phyloP scores from a whole-genome alignment of 2,329 filamentous ascomycete species.

The Trichoderma cornu-damae region DNA sequence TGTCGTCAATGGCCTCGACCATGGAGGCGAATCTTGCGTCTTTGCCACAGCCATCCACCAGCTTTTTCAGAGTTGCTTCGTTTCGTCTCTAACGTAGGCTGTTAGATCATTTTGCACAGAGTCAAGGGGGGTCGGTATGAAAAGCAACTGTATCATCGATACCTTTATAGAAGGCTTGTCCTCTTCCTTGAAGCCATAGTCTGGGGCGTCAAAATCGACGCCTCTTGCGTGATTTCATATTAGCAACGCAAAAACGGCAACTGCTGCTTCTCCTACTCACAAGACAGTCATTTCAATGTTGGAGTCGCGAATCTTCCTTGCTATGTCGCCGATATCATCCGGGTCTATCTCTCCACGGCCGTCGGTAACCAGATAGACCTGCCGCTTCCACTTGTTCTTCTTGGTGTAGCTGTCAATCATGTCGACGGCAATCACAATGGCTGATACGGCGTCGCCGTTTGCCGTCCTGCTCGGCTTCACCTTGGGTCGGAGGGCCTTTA shows the following conservation, averaged over 20 bases:
- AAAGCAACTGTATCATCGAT: neutral
- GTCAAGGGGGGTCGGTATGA: no score
- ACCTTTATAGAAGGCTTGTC: constrained; percentile 70
- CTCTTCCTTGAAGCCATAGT: constrained; percentile 90
- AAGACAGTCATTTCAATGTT: constrained; percentile 74
- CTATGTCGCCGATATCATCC: constrained; percentile 65
- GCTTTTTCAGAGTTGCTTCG: constrained; percentile 59
- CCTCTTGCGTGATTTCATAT: constrained; percentile 56
- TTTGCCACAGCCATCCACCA: constrained; percentile 59
- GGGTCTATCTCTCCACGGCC: constrained; percentile 67
- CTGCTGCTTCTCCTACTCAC: constrained; percentile 44
- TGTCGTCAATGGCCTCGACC: constrained; percentile 74
- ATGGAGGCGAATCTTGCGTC: constrained; percentile 76
- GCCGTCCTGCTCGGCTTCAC: constrained; percentile 65
- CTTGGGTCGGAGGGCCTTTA: constrained; percentile 58
- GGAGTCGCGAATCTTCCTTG: constrained; percentile 66
- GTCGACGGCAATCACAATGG: constrained; percentile 76
- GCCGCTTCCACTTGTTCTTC: constrained; percentile 73
- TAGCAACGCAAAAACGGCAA: neutral
- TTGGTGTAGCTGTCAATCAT: constrained; percentile 79
- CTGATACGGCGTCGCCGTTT: constrained; percentile 79
- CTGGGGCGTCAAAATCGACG: constrained; percentile 86
- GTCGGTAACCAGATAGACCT: constrained; percentile 82
- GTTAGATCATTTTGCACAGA: no score
- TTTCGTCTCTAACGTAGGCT: constrained; percentile 49